Evolutionary conservation across 148 eudicot genomes (phyloP), one percentile per base, ranked within the genome.

Genomic region (Beta vulgaris): DNA sequence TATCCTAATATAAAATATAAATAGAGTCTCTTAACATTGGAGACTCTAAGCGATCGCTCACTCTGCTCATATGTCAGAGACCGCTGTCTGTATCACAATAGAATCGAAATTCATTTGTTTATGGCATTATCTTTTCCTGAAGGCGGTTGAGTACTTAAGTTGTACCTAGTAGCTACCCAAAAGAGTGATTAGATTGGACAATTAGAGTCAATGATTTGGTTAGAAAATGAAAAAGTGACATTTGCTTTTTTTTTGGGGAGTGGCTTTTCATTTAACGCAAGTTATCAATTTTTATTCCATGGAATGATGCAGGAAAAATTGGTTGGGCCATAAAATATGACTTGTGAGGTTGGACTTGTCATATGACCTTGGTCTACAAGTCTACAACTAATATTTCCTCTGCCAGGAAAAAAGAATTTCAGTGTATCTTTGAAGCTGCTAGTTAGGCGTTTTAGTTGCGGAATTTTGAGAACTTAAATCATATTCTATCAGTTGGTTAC

Each of bases 391-490:
- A 59, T 63, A 57, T 58, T 54, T 65, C 40, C 73, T 32, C 36
- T 73, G 67, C 68, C 60, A 48, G 34, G 67, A 36, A 79, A 46
- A 57, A 37, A 13, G n/a, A 49, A 16, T 13, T 61, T 11, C 13
- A 36, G 75, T 74, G 74, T 74, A 64, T 61, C 36, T 39, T 6
- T 80, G 60, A 75, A 75, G 79, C 79, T 70, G 37, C 8, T 54
- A 6, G 68, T 70, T 80, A 75, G 82, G 79, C 75, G 34, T 67
- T 70, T 53, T 67, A 29, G 68, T 67, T 73, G 69, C 58, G 23
- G 31, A 51, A 58, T 62, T 44, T 68, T 46, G 42, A 15, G 34
- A 37, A 57, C 18, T 68, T 10, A 28, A 19, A 10, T 25, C 32
- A 12, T 46, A 28, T 23, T 51, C 29, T 16, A 13, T 16, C 32